A percentile compares a stretch with the other conserved stretches of the same genome.
These are phyloP conservation scores for Gnomoniopsis sp. DNA, from an alignment of 2,329 filamentous ascomycete species.

Conservation along the genomic window DNA sequence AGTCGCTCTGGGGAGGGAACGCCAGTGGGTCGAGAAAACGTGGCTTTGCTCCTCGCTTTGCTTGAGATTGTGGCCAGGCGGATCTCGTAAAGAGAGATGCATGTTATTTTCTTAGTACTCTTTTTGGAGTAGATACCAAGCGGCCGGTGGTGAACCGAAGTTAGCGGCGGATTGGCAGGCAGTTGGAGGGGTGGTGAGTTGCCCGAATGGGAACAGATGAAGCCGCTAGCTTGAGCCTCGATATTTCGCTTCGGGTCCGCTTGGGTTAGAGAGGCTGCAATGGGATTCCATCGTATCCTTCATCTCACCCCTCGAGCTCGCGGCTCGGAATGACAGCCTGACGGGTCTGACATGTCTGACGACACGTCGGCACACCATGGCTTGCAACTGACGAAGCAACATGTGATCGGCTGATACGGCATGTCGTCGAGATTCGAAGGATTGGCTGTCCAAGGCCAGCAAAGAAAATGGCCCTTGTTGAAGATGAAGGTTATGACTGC, in stretches of 20 bases:
- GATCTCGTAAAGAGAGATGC: too few relatives aligned
- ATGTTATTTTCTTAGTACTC: too few relatives aligned
- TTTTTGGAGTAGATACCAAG: too few relatives aligned
- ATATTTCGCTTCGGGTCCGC: conserved; percentile 14
- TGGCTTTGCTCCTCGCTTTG: too few relatives aligned
- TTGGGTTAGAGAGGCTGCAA: conserved; percentile 15
- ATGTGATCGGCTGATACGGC: not conserved
- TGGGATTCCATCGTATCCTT: not conserved
- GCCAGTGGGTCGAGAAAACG: too few relatives aligned
- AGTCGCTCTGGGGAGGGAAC: too few relatives aligned
- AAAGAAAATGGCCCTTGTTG: not conserved
- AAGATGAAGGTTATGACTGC: not conserved
- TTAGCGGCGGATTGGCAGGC: not conserved
- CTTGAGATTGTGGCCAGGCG: too few relatives aligned
- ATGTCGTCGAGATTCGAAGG: not conserved
- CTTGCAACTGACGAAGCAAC: not conserved
- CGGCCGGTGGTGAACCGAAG: not conserved
- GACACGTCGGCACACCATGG: conserved; percentile 1
- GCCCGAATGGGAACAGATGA: conserved; percentile 6
- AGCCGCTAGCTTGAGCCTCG: conserved; percentile 7
- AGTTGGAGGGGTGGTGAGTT: not conserved
- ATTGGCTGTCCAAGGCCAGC: not conserved
- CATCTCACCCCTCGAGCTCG: not conserved
- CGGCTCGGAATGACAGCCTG: not conserved
- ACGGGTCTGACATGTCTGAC: not conserved